Evolutionary conservation across 441 rosid species (phyloP), one percentile per base, ranked within the genome.

Genomic region (Dalechampia spathulata): DNA sequence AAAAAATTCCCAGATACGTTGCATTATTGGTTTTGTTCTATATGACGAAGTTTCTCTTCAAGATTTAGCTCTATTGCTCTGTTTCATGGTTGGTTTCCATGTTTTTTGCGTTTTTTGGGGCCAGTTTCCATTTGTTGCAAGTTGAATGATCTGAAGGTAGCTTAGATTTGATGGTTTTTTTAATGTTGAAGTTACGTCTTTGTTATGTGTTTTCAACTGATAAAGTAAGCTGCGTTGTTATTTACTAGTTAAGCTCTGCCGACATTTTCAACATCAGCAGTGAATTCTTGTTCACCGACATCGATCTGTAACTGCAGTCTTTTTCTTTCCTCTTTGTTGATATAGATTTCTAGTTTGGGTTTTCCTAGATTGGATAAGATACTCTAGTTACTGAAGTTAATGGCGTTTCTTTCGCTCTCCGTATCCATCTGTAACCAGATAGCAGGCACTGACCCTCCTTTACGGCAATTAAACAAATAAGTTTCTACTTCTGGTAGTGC

Each of bases 81-180:
- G 39, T 32, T 55, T 39, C 9, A 26, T 25, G 57, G 16, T 65
- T 50, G 47, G 37, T 27, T 55, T n/a, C 3, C 5, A 15, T 2
- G 8, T 44, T 3, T 39, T 4, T 12, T 39, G 49, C 28, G 47
- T 19, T 45, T 4, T 61, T 52, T 39, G 57, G 52, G 62, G 69
- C 61, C 13, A 41, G 51, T 59, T 64, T 64, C 26, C 54, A 37
- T 39, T 39, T 5, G 4, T 39, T 39, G 2, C 5, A 46, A 22
- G 11, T 48, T 57, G 17, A 59, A 58, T 55, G 47, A 13, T 50
- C 14, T 47, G 40, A 22, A 19, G 54, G 25, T 22, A 15, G 58
- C 56, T 71, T 58, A 15, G 46, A 37, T 61, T 58, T 48, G 66
- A 14, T 26, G 42, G 7, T 22, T 3, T 10, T 28, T 40, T 17